These are phyloP conservation scores for Sporothrix brasiliensis DNA, from an alignment of 2,329 filamentous ascomycete genomes.

Conservation along the genomic window DNA sequence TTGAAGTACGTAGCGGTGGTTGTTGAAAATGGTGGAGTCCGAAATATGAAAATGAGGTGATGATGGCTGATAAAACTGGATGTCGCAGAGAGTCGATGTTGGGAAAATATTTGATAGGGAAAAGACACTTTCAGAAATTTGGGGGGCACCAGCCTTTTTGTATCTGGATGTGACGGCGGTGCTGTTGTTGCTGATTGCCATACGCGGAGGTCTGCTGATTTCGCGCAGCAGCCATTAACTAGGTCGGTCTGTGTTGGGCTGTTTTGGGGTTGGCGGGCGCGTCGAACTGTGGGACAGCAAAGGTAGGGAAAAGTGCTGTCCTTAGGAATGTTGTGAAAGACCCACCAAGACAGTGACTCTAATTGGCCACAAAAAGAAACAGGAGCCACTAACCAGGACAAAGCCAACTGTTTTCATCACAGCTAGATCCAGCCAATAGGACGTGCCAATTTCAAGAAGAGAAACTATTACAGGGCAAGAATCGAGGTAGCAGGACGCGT, in stretches of 20 bases:
- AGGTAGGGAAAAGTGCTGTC: background rate
- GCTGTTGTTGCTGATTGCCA: conserved; percentile 60
- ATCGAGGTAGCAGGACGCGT: background rate
- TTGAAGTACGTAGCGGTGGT: conserved; percentile 47
- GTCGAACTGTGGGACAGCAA: conserved; percentile 6
- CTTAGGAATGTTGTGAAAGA: conserved; percentile 2
- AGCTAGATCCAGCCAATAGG: background rate
- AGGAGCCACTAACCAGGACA: background rate
- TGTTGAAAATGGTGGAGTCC: conserved; percentile 7
- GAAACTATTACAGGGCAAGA: background rate
- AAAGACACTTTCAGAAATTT: conserved; percentile 47
- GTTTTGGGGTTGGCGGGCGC: conserved; percentile 26
- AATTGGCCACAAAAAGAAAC: background rate
- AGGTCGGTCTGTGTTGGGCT: conserved; percentile 32
- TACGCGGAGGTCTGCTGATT: conserved; percentile 35
- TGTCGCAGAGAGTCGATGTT: conserved; percentile 35
- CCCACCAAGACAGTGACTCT: background rate
- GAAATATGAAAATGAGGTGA: conserved; percentile 36
- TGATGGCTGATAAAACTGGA: conserved; percentile 31
- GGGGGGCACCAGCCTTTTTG: conserved; percentile 61
- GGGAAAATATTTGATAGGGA: conserved; percentile 45
- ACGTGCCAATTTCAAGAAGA: background rate
- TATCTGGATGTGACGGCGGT: conserved; percentile 59
- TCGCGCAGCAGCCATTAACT: conserved; percentile 32
- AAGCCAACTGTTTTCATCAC: background rate